phyloP scores from a whole-genome alignment of 2,329 filamentous ascomycete genomes.

The Aspergillus puulaauensis region DNA sequence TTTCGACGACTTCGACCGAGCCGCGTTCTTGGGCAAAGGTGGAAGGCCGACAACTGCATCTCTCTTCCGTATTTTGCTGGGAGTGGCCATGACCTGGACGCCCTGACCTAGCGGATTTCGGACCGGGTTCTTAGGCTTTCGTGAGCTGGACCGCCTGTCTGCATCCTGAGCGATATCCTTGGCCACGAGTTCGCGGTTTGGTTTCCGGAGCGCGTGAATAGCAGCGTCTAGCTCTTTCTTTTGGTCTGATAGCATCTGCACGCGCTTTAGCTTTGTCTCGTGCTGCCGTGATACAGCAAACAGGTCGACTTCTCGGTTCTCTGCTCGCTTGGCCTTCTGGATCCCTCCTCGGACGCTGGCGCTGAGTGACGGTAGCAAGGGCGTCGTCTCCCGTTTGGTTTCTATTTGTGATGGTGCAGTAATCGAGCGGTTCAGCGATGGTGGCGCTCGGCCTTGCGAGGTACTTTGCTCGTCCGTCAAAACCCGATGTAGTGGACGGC shows the following conservation, averaged over 20 bases:
- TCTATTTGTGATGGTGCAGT: slow-evolving; percentile 43
- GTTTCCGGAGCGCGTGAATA: slow-evolving; percentile 48
- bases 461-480: slow-evolving; percentile 45
- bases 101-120: slow-evolving; percentile 43
- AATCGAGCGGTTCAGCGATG: slow-evolving; percentile 43
- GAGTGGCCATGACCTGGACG: slow-evolving; percentile 52
- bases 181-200: slow-evolving; percentile 47
- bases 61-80: slow-evolving; percentile 38
- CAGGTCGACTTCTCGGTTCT: slow-evolving; percentile 51
- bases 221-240: slow-evolving; percentile 50
- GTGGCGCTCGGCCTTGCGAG: slow-evolving; percentile 31
- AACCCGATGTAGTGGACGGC: slow-evolving; percentile 46
- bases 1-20: slow-evolving; percentile 25
- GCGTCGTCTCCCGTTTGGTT: slow-evolving; percentile 42
- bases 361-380: slow-evolving; percentile 34
- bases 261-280: slow-evolving; percentile 47
- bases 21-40: slow-evolving; percentile 25
- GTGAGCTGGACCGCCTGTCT: slow-evolving; percentile 37
- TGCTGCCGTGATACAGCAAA: slow-evolving; percentile 45
- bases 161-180: slow-evolving; percentile 46
- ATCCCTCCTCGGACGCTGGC: slow-evolving; percentile 43
- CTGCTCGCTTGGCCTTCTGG: slow-evolving; percentile 45
- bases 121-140: slow-evolving; percentile 43
- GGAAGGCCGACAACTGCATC: slow-evolving; percentile 28
- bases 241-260: slow-evolving; percentile 46